Conservation (phyloP, 768 basidiomycete species). For the Lentinula aciculospora region DNA sequence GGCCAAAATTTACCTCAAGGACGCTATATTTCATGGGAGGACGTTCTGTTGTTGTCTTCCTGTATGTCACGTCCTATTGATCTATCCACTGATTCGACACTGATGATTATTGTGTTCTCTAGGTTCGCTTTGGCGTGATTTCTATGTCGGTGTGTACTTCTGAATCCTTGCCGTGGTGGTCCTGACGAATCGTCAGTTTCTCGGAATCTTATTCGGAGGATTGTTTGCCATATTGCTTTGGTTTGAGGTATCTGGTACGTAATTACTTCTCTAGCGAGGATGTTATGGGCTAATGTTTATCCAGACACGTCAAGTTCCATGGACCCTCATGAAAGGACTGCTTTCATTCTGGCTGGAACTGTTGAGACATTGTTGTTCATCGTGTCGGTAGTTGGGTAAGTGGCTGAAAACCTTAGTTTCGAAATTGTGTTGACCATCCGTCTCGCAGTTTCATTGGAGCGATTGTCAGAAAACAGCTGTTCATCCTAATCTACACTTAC, state of each 20-base stretch:
- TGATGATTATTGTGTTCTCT: background rate
- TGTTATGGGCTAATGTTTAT: background rate
- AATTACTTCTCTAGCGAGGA: background rate
- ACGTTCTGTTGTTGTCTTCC: constrained; percentile 62
- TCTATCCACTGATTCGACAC: background rate
- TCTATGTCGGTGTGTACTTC: constrained; percentile 30
- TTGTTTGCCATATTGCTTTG: constrained; percentile 49
- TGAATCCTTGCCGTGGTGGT: background rate
- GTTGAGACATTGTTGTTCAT: constrained; percentile 49
- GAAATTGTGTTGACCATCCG: background rate
- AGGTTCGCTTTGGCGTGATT: constrained; percentile 40
- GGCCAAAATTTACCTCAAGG: constrained; percentile 28
- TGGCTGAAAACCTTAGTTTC: background rate
- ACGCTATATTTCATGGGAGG: constrained; percentile 41
- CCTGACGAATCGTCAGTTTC: constrained; percentile 12
- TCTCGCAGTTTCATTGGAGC: constrained; percentile 52
- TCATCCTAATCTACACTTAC: constrained; percentile 51
- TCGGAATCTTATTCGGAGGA: constrained; percentile 51
- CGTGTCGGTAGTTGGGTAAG: constrained; percentile 54
- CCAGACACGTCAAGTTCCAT: constrained; percentile 29
- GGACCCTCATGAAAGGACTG: constrained; percentile 26
- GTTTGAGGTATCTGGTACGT: constrained; percentile 59
- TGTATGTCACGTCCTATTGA: constrained; percentile 29
- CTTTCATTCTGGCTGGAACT: constrained; percentile 44
- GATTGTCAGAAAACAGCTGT: constrained; percentile 54